Percentiles rank a stretch among this genome's conserved stretches.
Evolutionary conservation across 2,329 filamentous ascomycete species (phyloP).

Genomic region (Fusarium continuum): DNA sequence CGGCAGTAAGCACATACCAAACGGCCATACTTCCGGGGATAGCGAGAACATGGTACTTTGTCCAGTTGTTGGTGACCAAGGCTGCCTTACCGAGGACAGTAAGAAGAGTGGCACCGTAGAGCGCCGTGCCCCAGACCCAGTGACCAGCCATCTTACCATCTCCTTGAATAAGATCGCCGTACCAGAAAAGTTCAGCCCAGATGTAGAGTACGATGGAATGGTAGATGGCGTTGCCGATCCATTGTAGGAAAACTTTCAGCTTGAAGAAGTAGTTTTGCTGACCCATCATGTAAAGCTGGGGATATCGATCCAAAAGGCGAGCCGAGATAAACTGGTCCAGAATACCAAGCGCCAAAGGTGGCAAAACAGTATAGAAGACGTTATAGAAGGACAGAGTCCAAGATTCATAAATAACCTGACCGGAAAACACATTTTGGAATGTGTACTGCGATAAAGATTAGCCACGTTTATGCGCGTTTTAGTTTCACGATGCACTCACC

Average conservation of each 20-base stretch:
- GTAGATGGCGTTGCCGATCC: conserved; percentile 95
- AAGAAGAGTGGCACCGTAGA: conserved; percentile 92
- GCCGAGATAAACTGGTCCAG: conserved; percentile 98
- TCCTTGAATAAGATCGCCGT: conserved; percentile 77
- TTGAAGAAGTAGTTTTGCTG: conserved; percentile 95
- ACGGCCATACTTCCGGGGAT: conserved; percentile 93
- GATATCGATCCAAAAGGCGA: conserved; percentile 90
- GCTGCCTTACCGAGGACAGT: conserved; percentile 96
- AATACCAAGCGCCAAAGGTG: conserved; percentile 93
- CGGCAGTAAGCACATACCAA: conserved; percentile 90
- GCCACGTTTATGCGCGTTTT: neutral
- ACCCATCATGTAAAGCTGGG: conserved; percentile 91
- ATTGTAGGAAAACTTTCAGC: conserved; percentile 89
- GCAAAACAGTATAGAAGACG: conserved; percentile 94
- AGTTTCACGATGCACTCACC: conserved; percentile 63
- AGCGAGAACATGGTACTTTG: conserved; percentile 94
- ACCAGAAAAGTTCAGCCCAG: conserved; percentile 82
- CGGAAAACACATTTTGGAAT: conserved; percentile 98
- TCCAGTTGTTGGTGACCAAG: conserved; percentile 97
- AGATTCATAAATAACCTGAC: conserved; percentile 97
- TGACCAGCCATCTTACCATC: conserved; percentile 89
- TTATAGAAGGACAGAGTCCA: conserved; percentile 99
- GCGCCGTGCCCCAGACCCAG: conserved; percentile 97
- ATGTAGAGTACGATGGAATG: conserved; percentile 95
- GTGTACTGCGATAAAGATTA: conserved; percentile 71